Percentiles rank a stretch among this genome's conserved stretches.
Conservation (phyloP, 345 rosid species). For the Sonneratia alba region DNA sequence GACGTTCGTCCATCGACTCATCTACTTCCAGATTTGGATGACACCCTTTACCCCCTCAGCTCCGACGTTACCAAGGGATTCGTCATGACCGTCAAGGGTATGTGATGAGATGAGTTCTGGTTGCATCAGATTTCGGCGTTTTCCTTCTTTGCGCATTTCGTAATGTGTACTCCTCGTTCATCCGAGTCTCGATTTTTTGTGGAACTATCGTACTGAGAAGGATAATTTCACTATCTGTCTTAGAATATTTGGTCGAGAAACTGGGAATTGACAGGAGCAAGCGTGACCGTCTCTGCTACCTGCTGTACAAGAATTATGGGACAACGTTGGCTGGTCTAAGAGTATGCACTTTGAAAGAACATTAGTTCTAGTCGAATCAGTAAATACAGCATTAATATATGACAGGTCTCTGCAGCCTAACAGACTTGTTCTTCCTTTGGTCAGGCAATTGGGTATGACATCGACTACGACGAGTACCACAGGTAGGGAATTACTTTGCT, state of each 20-base stretch:
- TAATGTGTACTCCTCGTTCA: background rate
- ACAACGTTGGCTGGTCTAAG: conserved; percentile 92
- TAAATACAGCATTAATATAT: background rate
- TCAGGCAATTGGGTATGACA: conserved; percentile 80
- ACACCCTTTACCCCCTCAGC: conserved; percentile 76
- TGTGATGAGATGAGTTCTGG: no score
- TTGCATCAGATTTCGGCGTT: no score
- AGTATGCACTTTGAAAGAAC: conserved; percentile 24
- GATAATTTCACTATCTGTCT: conserved; percentile 1
- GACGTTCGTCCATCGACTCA: background rate
- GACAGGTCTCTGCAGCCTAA: background rate
- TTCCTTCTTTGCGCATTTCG: background rate
- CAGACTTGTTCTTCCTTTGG: background rate
- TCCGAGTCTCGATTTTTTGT: background rate
- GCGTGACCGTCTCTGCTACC: conserved; percentile 38
- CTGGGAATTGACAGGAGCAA: conserved; percentile 59
- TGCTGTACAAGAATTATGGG: conserved; percentile 66
- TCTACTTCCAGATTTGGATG: conserved; percentile 62
- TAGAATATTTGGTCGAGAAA: conserved; percentile 62
- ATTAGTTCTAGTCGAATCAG: no score
- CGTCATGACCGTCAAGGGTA: conserved; percentile 63
- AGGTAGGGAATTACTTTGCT: conserved; percentile 18
- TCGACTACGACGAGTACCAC: conserved; percentile 73
- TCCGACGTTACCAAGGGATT: conserved; percentile 49
- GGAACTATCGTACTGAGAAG: background rate